Evolutionary conservation across 2,329 filamentous ascomycete species (phyloP), one percentile per base, ranked within the genome.

Genomic region (Exophiala calicioides): DNA sequence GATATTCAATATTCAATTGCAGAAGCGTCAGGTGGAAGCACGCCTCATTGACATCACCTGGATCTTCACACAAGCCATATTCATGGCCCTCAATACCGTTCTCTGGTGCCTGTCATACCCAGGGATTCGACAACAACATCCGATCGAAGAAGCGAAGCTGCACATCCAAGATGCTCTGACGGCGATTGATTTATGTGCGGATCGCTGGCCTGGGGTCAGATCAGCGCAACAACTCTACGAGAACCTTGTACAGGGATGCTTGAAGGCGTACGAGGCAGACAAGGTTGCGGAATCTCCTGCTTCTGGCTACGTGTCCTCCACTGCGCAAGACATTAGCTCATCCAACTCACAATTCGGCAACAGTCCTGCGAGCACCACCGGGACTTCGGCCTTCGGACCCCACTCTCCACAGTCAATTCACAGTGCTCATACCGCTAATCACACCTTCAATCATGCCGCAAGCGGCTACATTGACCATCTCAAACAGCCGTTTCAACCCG

Each of bases 101-200:
- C 77, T 98, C 1, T 98, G 93, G 93, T 82, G 87, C 1, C 78
- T 95, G 5, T 95, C 90, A 1, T 96, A 95, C 62, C 78, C 85
- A 3, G 86, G 91, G 56, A 84, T 97, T 18, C 84, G 93, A 34
- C 78, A 80, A 43, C 74, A 80, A 13, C 85, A 95, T 63, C 66
- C 78, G 3, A 81, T 84, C 15, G 82, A 89, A 33, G 85, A 93
- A 54, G 85, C 95, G 0, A 83, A 91, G 60, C 74, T 80, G 19
- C 79, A 93, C 56, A 77, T 95, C 32, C 77, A 84, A 36, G 78
- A 83, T 15, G 87, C 88, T 0, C 73, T 96, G 48, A 85, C 90
- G 41, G 85, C 87, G 3, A 85, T 97, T 50, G 79, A 84, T 47
- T 80, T 85, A 46, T 90, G 88, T 47, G 86, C 87, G 0, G 86